Percentiles rank a stretch among this genome's conserved stretches.
Evolutionary conservation across 257 asterid species (phyloP).

Genomic region (Linderniella brevidens): DNA sequence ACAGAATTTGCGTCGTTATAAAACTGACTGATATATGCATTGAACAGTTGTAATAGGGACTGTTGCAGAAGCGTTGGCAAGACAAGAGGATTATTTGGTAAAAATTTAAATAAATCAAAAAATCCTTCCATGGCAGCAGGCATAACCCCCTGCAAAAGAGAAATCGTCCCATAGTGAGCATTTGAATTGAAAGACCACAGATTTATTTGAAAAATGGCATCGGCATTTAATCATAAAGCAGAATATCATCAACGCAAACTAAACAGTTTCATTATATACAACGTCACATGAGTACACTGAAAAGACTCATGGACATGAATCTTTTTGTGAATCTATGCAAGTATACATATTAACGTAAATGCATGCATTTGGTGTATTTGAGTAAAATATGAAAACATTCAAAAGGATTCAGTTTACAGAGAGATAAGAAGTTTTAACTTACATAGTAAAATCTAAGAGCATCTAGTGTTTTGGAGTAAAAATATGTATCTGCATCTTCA

Average conservation of each 20-base stretch:
- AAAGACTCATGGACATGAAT: too few relatives aligned
- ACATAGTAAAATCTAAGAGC: conserved; percentile 51
- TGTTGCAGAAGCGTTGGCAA: conserved; percentile 54
- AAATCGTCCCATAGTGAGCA: conserved; percentile 11
- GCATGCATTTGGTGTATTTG: too few relatives aligned
- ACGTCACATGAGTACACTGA: too few relatives aligned
- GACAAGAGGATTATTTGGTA: conserved; percentile 44
- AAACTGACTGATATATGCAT: conserved; percentile 40
- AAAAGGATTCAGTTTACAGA: too few relatives aligned
- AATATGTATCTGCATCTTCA: conserved; percentile 38
- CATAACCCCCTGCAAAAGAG: conserved; percentile 61
- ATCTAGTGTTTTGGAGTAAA: conserved; percentile 64
- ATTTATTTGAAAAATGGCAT: too few relatives aligned
- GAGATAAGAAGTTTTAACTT: conserved; percentile 17
- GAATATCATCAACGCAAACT: too few relatives aligned
- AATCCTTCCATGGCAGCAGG: conserved; percentile 55
- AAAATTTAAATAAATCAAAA: conserved; percentile 53
- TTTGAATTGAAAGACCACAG: too few relatives aligned
- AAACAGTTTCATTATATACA: too few relatives aligned
- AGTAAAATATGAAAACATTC: too few relatives aligned
- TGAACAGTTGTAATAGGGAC: conserved; percentile 31
- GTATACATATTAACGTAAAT: too few relatives aligned
- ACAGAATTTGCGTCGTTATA: conserved; percentile 19
- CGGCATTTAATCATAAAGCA: too few relatives aligned
- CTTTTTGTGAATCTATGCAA: too few relatives aligned